phyloP scores from a whole-genome alignment of 305 asterid species.

The Lippia alba region DNA sequence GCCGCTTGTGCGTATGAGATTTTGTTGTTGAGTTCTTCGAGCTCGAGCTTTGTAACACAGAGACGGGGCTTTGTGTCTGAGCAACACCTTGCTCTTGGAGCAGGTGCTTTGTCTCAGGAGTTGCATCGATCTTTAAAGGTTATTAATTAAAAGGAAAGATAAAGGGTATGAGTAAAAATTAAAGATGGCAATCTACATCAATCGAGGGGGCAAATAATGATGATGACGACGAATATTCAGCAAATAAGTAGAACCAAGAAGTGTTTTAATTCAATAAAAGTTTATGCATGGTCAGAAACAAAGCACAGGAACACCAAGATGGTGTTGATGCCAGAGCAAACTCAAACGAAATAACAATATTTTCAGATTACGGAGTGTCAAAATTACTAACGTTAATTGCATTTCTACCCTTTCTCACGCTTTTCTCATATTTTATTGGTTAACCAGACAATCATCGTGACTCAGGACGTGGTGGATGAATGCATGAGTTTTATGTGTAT shows the following conservation, averaged over 20 bases:
- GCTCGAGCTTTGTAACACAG: conserved; percentile 64
- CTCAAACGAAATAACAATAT: no score
- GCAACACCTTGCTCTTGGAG: conserved; percentile 28
- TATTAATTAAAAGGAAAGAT: neutral
- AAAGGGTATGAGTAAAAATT: neutral
- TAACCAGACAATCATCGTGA: no score
- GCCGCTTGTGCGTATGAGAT: conserved; percentile 39
- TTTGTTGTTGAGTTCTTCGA: conserved; percentile 44
- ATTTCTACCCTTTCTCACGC: no score
- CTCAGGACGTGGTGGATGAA: no score
- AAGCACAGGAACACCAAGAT: neutral
- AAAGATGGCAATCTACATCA: conserved; percentile 7
- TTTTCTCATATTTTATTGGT: no score
- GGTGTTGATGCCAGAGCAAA: no score
- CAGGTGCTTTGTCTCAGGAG: conserved; percentile 32
- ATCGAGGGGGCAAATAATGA: neutral
- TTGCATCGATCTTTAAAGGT: conserved; percentile 34
- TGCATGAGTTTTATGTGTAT: no score
- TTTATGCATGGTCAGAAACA: neutral
- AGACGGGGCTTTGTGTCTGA: conserved; percentile 64
- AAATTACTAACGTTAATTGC: no score
- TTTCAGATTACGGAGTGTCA: no score
- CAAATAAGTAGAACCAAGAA: conserved; percentile 10
- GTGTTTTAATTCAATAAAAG: neutral
- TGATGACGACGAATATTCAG: neutral